Base-by-base conservation (phyloP, 1,139 yeast species). In the Meyerozyma carpophila region DNA sequence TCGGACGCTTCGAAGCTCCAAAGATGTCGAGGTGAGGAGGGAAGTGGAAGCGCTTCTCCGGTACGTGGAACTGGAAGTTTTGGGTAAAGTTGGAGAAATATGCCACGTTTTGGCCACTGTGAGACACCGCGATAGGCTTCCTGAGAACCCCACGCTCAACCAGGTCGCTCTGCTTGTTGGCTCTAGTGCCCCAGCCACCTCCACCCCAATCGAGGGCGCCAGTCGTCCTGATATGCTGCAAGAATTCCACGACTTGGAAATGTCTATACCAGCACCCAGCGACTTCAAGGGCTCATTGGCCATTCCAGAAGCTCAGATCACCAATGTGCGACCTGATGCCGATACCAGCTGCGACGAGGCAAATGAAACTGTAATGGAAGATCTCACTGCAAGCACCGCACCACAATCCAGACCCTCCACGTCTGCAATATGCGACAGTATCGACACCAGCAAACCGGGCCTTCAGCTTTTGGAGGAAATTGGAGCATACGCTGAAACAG, bases 171-270 rank as follows among this genome's bases (percentile, higher is more conserved):
- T 18, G 26, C 11, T 34, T 10, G 37, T 34, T 11, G 11, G 26
- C n/a, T 21, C 25, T 5, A 34, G 26, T 34, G 26, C 37, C 14
- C 57, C 58, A 21, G 40, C 47, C 6, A 54, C 63, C 1, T 59
- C 64, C 8, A 59, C 64, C 0, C 63, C 64, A 1, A 47, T 56
- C 8, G 55, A 53, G 36, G 48, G 41, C 18, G 32, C 20, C 26
- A 34, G 37, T 18, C 11, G 37, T 10, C 26, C 37, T 2, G 37
- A 34, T 13, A 34, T 34, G 25, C 37, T 20, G 37, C 37, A 34
- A 21, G 37, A 34, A 10, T 10, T 34, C 9, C 14, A 10, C 13
- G 14, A 34, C 13, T 21, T 34, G 10, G 37, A 34, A 9, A 20
- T 34, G 25, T 21, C 25, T 9, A 14, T 21, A 8, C 25, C 26